Evolutionary conservation across 2,329 filamentous ascomycete genomes (phyloP), one percentile per base, ranked within the genome.

Genomic region (Didymellaceae sp.): DNA sequence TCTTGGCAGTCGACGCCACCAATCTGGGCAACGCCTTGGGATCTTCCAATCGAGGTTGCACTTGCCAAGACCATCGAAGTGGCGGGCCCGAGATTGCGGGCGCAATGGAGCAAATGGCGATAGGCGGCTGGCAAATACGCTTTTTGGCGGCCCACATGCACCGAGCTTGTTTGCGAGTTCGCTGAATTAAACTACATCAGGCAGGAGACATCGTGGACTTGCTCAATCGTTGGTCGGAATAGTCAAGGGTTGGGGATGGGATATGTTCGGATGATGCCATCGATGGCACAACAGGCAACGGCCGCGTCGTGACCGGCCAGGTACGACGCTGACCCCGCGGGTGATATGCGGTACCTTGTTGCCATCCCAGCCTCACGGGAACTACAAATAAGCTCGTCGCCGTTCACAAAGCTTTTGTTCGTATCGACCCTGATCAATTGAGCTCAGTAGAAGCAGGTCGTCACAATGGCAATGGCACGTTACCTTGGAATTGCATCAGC

Each of bases 401-500:
- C 60, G 46, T 57, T 48, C 47, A 21, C 34, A 39, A 43, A 50
- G 31, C 39, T 56, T 47, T 34, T 38, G 32, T 55, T 48, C 56
- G 50, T 52, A 63, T 54, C 59, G 61, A 61, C 59, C 52, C 54
- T 52, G 44, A 58, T 55, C 59, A 67, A 63, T 63, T 63, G 58
- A 61, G 58, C 59, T 61, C 53, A 54, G 20, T 48, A 56, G 42
- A 63, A 63, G 57, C 58, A 59, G 54, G 59, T 65, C 54, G 57
- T 60, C 56, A 61, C 57, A 57, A 60, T 58, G 45, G 65, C 45
- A 57, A 73, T 73, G 70, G 62, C 65, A 62, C 67, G 68, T 54
- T 70, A 64, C 54, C 55, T 69, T 40, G 60, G 63, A 47, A 60
- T 70, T 54, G 61, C 59, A 45, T 60, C 66, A 34, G 68, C 66